These are phyloP conservation scores for Helminthosporium solani DNA, from an alignment of 2,329 filamentous ascomycete species.

Conservation along the genomic window DNA sequence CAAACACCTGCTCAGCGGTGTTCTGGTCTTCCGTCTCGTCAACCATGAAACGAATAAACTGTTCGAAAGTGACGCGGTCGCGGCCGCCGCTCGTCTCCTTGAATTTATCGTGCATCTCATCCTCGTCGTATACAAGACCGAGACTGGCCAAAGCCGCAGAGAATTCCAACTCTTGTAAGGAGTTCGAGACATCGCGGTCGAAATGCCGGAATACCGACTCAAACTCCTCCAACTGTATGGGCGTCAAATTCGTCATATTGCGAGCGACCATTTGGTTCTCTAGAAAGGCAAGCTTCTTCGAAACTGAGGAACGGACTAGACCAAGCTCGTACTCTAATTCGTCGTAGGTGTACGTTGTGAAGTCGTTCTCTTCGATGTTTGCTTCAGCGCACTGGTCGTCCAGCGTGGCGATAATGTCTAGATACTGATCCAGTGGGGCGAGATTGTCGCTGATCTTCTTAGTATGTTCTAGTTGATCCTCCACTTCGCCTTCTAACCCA, in stretches of 20 bases:
- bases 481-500: conserved; percentile 93
- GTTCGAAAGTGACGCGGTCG: conserved; percentile 89
- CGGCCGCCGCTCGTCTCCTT: conserved; percentile 76
- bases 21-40: conserved; percentile 99
- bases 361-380: conserved; percentile 99
- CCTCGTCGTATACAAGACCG: conserved; percentile 92
- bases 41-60: conserved; percentile 99
- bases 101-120: conserved; percentile 98
- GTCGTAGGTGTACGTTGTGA: conserved; percentile 98
- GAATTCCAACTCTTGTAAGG: conserved; percentile 89
- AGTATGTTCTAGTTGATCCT: conserved; percentile 89
- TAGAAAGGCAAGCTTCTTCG: conserved; percentile 94
- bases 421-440: conserved; percentile 84
- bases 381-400: conserved; percentile 91
- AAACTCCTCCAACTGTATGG: conserved; percentile 97
- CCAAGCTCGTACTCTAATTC: conserved; percentile 92
- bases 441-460: conserved; percentile 81
- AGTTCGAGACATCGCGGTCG: conserved; percentile 88
- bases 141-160: conserved; percentile 92
- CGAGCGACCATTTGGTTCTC: conserved; percentile 98
- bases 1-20: conserved; percentile 96
- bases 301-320: conserved; percentile 85
- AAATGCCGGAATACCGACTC: conserved; percentile 98
- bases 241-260: conserved; percentile 98
- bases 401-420: conserved; percentile 81